These are phyloP conservation scores for Fusarium napiforme DNA, from an alignment of 2,329 filamentous ascomycete genomes.

Conservation along the genomic window DNA sequence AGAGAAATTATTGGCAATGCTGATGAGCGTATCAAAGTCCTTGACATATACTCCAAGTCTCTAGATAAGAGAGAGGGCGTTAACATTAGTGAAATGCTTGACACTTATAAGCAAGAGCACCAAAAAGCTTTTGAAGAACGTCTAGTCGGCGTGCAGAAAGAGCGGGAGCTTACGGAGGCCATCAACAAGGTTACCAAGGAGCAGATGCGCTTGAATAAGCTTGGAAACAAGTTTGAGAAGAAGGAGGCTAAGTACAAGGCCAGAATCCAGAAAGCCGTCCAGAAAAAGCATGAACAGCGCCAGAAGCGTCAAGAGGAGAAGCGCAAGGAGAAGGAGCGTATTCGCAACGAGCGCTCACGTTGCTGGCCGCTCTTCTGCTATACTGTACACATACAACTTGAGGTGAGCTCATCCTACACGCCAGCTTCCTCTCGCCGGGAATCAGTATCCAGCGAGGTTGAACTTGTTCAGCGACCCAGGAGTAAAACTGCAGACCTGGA, in stretches of 20 bases:
- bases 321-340: conserved; percentile 55
- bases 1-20: conserved; percentile 40
- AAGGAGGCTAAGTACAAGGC: conserved; percentile 46
- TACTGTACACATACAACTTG: conserved; percentile 62
- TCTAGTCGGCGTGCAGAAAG: conserved; percentile 46
- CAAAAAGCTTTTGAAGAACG: conserved; percentile 56
- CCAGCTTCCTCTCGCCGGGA: conserved; percentile 60
- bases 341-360: conserved; percentile 55
- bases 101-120: conserved; percentile 57
- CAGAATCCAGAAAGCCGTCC: conserved; percentile 51
- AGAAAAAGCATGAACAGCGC: conserved; percentile 51
- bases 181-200: conserved; percentile 50
- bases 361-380: conserved; percentile 65
- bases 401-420: conserved; percentile 53
- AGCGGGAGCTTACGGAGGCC: conserved; percentile 49
- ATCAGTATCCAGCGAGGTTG: conserved; percentile 64
- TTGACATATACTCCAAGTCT: conserved; percentile 54
- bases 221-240: conserved; percentile 43
- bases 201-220: conserved; percentile 44
- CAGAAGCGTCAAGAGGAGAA: conserved; percentile 51
- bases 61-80: conserved; percentile 50
- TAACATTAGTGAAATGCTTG: conserved; percentile 52
- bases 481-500: conserved; percentile 32
- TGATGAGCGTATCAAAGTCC: conserved; percentile 52
- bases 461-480: conserved; percentile 57